Evolutionary conservation across 345 rosid genomes (phyloP), one percentile per base, ranked within the genome.

Genomic region (Microcos paniculata): DNA sequence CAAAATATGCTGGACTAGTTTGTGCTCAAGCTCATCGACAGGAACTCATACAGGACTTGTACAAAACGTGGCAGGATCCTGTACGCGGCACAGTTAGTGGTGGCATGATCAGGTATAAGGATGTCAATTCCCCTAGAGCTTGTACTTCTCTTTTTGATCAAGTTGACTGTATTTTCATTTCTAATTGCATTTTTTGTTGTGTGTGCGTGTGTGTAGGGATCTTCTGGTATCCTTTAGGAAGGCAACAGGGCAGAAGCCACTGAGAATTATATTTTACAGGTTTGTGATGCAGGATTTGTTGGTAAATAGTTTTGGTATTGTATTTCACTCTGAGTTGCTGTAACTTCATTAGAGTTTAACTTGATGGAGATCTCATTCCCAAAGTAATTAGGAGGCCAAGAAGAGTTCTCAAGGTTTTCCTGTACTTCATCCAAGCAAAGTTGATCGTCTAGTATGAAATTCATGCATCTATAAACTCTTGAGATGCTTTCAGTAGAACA

Each of bases 21-120:
- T 96, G 99, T 84, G 98, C 99, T 81, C 99, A 96, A 88, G 97
- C 99, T 88, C 99, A 94, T 79, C 82, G 99, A 53, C 97, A 96
- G 80, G 99, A 96, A 84, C 98, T 96, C 72, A 96, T 96, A 73
- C 99, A 96, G 80, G 99, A 96, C 76, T 84, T 96, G 86, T 96
- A 91, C 82, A 96, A 92, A 88, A 93, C 98, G 57, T 96, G 99
- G 99, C 96, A 96, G 52, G 99, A 96, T 88, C 98, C 99, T 74
- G 92, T 90, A 75, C 97, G 98, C 28, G 99, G 99, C 43, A 84
- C 97, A 1, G 90, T 92, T 76, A 92, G 93, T 56, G 99, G 99
- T 66, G 99, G 99, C 82, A 96, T 96, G 99, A 92, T 96, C 79
- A 90, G 98, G 99, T 96, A 85, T 4, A 21, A 19, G 3, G 40